These are phyloP conservation scores for Mortierella polycephala DNA, from an alignment of 371 early-diverging fungal genomes.

Conservation along the genomic window DNA sequence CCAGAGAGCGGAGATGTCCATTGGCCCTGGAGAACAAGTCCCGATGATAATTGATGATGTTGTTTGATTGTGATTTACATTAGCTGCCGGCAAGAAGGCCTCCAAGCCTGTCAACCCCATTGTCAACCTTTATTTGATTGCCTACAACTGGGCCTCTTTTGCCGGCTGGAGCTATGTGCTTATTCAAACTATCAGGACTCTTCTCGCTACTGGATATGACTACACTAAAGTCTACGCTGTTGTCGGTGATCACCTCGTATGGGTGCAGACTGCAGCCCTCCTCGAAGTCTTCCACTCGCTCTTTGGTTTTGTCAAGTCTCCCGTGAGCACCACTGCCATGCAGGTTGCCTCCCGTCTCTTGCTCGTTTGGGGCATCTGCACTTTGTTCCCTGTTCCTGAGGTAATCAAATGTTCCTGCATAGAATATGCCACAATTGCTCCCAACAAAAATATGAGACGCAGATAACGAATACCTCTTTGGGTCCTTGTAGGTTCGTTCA, in stretches of 20 bases:
- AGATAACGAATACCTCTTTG: neutral
- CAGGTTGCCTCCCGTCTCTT: conserved; percentile 91
- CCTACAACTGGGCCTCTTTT: conserved; percentile 82
- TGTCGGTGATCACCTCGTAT: conserved; percentile 65
- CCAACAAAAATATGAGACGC: too few species aligned
- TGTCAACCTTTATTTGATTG: conserved; percentile 73
- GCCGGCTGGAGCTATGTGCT: conserved; percentile 83
- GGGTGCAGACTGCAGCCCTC: conserved; percentile 82
- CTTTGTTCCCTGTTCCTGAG: conserved; percentile 71
- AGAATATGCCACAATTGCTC: neutral
- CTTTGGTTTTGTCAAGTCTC: conserved; percentile 82
- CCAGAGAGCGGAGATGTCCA: too few species aligned
- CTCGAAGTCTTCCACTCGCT: conserved; percentile 71
- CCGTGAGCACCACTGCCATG: conserved; percentile 79
- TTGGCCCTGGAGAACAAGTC: neutral
- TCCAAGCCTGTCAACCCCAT: conserved; percentile 50
- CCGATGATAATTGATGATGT: neutral
- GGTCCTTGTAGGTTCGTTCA: conserved; percentile 58
- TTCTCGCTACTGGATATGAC: conserved; percentile 62
- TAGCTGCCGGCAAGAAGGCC: conserved; percentile 38
- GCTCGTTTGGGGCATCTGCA: conserved; percentile 85
- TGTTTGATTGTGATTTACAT: neutral
- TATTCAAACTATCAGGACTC: conserved; percentile 57
- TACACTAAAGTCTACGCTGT: conserved; percentile 67
- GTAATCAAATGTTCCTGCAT: conserved; percentile 27